Evolutionary conservation across 2,329 filamentous ascomycete species (phyloP).

Genomic region (Samsoniella hepiali): DNA sequence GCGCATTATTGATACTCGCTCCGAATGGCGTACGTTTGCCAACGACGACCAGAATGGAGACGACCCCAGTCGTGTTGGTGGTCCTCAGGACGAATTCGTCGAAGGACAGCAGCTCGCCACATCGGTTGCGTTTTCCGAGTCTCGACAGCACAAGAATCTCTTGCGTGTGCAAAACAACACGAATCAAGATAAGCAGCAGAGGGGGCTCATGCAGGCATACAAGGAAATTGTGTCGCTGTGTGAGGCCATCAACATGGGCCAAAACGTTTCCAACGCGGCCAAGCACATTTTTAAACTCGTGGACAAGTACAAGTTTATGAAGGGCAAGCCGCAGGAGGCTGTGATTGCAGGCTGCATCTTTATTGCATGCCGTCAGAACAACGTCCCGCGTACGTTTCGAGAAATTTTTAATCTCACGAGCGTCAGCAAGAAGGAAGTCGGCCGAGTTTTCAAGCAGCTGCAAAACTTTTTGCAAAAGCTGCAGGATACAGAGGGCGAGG

Average conservation of each 20-base stretch:
- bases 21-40: conserved; percentile 97
- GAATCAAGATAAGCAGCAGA: conserved; percentile 78
- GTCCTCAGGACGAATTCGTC: conserved; percentile 83
- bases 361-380: conserved; percentile 89
- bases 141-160: conserved; percentile 67
- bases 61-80: conserved; percentile 96
- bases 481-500: conserved; percentile 55
- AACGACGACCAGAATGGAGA: conserved; percentile 97
- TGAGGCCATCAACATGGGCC: conserved; percentile 78
- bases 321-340: conserved; percentile 90
- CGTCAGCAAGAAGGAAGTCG: conserved; percentile 96
- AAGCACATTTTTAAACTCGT: conserved; percentile 95
- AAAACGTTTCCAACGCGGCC: conserved; percentile 79
- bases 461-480: conserved; percentile 81
- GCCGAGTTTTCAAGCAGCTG: conserved; percentile 87
- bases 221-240: conserved; percentile 86
- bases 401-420: conserved; percentile 93
- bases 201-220: conserved; percentile 77
- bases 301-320: conserved; percentile 89
- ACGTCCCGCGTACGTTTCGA: conserved; percentile 83
- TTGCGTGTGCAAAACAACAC: conserved; percentile 85
- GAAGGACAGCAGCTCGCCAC: conserved; percentile 89
- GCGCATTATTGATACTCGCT: conserved; percentile 90
- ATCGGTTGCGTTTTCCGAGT: conserved; percentile 78
- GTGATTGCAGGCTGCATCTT: conserved; percentile 97